Percentiles rank a stretch among this genome's conserved stretches.
Conservation (phyloP, 2,329 filamentous ascomycete genomes). For the Lachnellula subtilissima region DNA sequence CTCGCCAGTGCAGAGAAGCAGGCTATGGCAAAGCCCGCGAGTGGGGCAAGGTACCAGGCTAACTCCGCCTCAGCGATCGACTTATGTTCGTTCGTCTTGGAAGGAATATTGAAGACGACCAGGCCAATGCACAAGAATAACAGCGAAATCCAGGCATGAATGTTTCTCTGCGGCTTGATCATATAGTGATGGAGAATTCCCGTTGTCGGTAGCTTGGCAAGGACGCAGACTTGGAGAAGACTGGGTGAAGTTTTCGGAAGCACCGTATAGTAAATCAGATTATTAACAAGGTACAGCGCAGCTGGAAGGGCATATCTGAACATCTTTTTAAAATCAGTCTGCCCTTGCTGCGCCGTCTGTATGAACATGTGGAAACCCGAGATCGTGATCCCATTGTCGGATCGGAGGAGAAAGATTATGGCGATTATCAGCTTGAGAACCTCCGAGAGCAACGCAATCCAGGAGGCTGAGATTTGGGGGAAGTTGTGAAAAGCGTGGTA, state of each 20-base stretch:
- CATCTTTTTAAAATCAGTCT: constrained; percentile 6
- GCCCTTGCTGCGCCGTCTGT: background rate
- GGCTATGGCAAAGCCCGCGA: constrained; percentile 18
- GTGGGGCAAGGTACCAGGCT: constrained; percentile 18
- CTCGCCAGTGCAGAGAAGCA: constrained; percentile 19
- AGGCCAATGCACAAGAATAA: constrained; percentile 18
- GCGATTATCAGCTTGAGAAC: constrained; percentile 17
- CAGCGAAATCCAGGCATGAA: constrained; percentile 18
- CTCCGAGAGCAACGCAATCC: constrained; percentile 18
- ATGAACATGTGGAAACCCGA: background rate
- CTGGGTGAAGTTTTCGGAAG: constrained; percentile 18
- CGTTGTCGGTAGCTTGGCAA: constrained; percentile 20
- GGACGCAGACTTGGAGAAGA: constrained; percentile 21
- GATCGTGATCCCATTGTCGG: constrained; percentile 4
- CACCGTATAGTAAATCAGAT: constrained; percentile 23
- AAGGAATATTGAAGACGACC: constrained; percentile 17
- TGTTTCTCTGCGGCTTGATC: constrained; percentile 17
- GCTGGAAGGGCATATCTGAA: constrained; percentile 19
- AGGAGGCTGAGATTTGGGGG: constrained; percentile 17
- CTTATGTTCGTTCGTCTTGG: background rate
- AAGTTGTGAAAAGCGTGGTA: constrained; percentile 19
- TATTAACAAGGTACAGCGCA: constrained; percentile 19
- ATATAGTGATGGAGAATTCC: constrained; percentile 22
- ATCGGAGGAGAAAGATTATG: constrained; percentile 8
- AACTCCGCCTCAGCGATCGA: background rate